Evolutionary conservation across 768 basidiomycete genomes (phyloP), one percentile per base, ranked within the genome.

Genomic region (Coprinopsis cinerea): DNA sequence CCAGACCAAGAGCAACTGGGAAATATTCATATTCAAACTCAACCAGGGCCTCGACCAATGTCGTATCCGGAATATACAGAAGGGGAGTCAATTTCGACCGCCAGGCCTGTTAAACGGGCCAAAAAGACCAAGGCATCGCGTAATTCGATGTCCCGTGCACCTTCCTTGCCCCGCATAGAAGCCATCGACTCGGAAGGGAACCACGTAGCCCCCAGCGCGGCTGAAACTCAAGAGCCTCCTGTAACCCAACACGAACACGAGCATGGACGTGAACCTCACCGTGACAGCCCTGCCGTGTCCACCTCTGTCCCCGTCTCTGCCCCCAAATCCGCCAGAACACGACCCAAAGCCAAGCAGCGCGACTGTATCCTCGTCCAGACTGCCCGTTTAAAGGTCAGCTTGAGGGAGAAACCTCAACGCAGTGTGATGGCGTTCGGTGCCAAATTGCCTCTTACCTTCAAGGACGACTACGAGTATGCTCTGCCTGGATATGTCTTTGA

Each of bases 141-240:
- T 9, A 27, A 25, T 17, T 34, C 25, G 15, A 9, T 24, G 23
- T 40, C 48, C 13, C 25, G 49, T 18, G 49, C 49, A 32, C 40
- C 26, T 10, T 50, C 49, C 13, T 22, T 50, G n/a, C 49, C 49
- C 18, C 15, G 25, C 28, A 50, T 50, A 10, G 49, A 42, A 30
- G 28, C 49, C 15, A 37, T 48, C 18, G n/a, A n/a, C n/a, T n/a
- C n/a, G n/a, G n/a, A n/a, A n/a, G n/a, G n/a, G n/a, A n/a, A n/a
- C n/a, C n/a, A n/a, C n/a, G n/a, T n/a, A n/a, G n/a, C n/a, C n/a
- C n/a, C n/a, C n/a, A n/a, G n/a, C n/a, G n/a, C n/a, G n/a, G n/a
- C n/a, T n/a, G n/a, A n/a, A n/a, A n/a, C n/a, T n/a, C n/a, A n/a
- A n/a, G n/a, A n/a, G n/a, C n/a, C n/a, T n/a, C n/a, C n/a, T n/a